Conservation (phyloP, 345 rosid species). For the Dovyalis caffra region DNA sequence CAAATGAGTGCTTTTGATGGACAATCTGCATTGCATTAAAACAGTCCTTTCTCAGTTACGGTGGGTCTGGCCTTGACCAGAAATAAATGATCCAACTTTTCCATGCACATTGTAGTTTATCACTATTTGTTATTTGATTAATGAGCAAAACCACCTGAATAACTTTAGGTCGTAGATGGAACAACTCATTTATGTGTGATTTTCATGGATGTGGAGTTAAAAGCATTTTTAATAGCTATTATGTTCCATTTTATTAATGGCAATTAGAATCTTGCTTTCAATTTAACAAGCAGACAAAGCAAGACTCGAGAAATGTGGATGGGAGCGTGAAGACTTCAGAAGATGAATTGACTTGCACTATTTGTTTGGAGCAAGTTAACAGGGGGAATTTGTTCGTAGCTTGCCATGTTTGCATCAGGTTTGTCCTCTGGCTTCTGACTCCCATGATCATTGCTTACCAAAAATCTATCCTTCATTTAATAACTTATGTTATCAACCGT, state of each 20-base stretch:
- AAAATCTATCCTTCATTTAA: too few relatives aligned
- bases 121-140: background rate
- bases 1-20: background rate
- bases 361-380: conserved; percentile 71
- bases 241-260: conserved; percentile 3
- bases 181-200: background rate
- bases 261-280: background rate
- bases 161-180: background rate
- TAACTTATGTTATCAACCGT: background rate
- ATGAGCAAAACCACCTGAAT: background rate
- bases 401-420: conserved; percentile 81
- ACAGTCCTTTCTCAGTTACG: background rate
- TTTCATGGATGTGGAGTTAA: background rate
- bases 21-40: too few relatives aligned
- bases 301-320: conserved; percentile 39
- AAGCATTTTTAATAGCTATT: background rate
- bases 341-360: conserved; percentile 64
- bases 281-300: conserved; percentile 37
- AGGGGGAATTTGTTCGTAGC: conserved; percentile 64
- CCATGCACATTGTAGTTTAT: background rate
- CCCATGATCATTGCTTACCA: too few relatives aligned
- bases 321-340: conserved; percentile 38
- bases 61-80: background rate
- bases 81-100: background rate
- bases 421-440: background rate